Conservation (phyloP, 1,284 basidiomycete species). For the Xerocomus alliaceus region DNA sequence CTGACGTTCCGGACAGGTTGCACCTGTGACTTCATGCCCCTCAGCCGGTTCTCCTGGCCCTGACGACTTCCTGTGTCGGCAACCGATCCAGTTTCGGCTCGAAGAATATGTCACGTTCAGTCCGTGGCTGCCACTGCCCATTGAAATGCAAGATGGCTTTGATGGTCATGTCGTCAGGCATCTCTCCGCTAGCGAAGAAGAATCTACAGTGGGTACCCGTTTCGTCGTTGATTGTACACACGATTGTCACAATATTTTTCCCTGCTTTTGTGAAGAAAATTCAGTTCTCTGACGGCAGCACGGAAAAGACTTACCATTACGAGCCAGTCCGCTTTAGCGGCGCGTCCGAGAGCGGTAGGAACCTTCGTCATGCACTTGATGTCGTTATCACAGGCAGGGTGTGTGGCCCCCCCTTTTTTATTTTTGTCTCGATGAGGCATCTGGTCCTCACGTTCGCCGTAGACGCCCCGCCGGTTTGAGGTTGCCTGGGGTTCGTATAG, state of each 20-base stretch:
- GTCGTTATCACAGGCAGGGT: slow-evolving; percentile 47
- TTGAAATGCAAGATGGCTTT: slow-evolving; percentile 30
- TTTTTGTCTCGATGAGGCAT: slow-evolving; percentile 24
- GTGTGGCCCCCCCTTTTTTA: too few relatives aligned
- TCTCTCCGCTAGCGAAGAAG: slow-evolving; percentile 32
- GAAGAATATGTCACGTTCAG: slow-evolving; percentile 40
- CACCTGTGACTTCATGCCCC: slow-evolving; percentile 29
- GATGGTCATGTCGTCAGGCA: slow-evolving; percentile 35
- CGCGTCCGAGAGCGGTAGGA: slow-evolving; percentile 35
- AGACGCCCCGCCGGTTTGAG: slow-evolving; percentile 43
- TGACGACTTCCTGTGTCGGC: slow-evolving; percentile 42
- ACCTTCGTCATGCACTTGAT: slow-evolving; percentile 41
- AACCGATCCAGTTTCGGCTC: slow-evolving; percentile 43
- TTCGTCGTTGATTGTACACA: slow-evolving; percentile 15
- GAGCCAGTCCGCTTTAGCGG: slow-evolving; percentile 41
- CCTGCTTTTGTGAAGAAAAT: slow-evolving; percentile 25
- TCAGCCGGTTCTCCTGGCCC: slow-evolving; percentile 12
- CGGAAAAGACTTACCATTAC: slow-evolving; percentile 38
- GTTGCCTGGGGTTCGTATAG: slow-evolving; percentile 47
- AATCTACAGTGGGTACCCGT: slow-evolving; percentile 31
- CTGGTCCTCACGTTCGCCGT: slow-evolving; percentile 31
- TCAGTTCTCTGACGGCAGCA: slow-evolving; percentile 40
- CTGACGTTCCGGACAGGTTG: slow-evolving; percentile 38
- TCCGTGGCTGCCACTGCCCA: slow-evolving; percentile 42
- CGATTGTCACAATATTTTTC: slow-evolving; percentile 31